Percentiles rank a stretch among this genome's conserved stretches.
Evolutionary conservation across 768 basidiomycete genomes (phyloP).

Genomic region (Lactarius hatsudake): DNA sequence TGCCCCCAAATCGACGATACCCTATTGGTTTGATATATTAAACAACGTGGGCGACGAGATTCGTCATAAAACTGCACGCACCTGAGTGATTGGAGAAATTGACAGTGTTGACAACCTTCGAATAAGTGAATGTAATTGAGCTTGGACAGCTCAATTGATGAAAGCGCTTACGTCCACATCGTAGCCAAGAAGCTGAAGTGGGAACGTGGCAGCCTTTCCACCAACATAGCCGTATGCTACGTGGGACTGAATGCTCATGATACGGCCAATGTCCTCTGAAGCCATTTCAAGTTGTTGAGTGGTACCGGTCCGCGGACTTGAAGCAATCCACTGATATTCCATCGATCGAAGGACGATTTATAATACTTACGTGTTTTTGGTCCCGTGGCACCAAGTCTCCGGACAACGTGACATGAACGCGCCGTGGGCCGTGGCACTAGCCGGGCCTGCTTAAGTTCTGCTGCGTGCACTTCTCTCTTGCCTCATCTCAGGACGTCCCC

Average conservation of each 20-base stretch:
- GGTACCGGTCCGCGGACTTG: not conserved
- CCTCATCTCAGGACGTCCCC: not conserved
- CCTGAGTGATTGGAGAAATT: constrained; percentile 95
- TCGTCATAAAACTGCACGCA: constrained; percentile 33
- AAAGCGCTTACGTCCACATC: constrained; percentile 80
- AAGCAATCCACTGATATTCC: too few relatives aligned
- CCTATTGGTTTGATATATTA: constrained; percentile 45
- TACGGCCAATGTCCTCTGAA: constrained; percentile 42
- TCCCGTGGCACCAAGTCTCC: constrained; percentile 3
- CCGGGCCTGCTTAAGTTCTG: not conserved
- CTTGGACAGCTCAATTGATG: constrained; percentile 5
- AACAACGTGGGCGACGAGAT: not conserved
- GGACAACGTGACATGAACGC: constrained; percentile 21
- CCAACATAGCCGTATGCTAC: constrained; percentile 95
- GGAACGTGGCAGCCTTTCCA: constrained; percentile 74
- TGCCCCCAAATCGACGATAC: constrained; percentile 79
- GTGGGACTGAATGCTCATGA: constrained; percentile 91
- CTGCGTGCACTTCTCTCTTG: constrained; percentile 13
- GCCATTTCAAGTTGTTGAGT: not conserved
- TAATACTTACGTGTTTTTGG: constrained; percentile 11
- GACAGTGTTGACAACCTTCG: constrained; percentile 83
- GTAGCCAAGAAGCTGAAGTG: constrained; percentile 83
- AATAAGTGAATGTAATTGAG: constrained; percentile 4
- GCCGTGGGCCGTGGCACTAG: not conserved
- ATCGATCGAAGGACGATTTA: too few relatives aligned